phyloP scores from a whole-genome alignment of 108 stramenopile genomes.

The Pinguiococcus pyrenoidosus region DNA sequence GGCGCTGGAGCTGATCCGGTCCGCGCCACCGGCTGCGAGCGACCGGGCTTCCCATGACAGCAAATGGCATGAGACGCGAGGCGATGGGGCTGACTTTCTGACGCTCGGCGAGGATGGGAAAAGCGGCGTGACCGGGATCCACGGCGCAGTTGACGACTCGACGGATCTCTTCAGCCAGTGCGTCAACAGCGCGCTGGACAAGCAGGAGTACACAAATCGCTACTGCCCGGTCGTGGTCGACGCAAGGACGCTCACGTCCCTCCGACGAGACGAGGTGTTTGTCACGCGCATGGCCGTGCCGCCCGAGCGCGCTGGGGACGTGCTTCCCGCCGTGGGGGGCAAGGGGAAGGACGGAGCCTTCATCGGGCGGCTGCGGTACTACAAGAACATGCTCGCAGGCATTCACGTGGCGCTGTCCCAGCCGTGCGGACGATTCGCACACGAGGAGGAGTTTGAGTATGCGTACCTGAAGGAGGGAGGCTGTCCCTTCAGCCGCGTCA shows the following conservation, averaged over 20 bases:
- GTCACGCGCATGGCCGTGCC: slow-evolving; percentile 1
- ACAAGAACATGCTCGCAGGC: slow-evolving; percentile 52
- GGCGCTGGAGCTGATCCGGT: slow-evolving; percentile 22
- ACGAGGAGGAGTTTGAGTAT: slow-evolving; percentile 57
- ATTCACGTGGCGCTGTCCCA: slow-evolving; percentile 38
- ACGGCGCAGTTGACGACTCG: background rate
- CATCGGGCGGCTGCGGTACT: slow-evolving; percentile 23
- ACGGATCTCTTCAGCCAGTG: slow-evolving; percentile 24
- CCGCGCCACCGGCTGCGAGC: background rate
- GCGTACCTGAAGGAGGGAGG: slow-evolving; percentile 29
- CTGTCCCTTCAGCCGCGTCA: slow-evolving; percentile 35
- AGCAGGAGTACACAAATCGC: slow-evolving; percentile 21
- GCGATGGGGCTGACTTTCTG: slow-evolving; percentile 15
- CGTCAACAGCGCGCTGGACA: slow-evolving; percentile 30
- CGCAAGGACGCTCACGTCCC: slow-evolving; percentile 8
- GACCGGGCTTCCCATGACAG: background rate
- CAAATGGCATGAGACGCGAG: slow-evolving; percentile 1
- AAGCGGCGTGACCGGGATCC: background rate
- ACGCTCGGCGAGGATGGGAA: slow-evolving; percentile 5
- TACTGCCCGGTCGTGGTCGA: slow-evolving; percentile 26
- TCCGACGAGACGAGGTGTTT: slow-evolving; percentile 31
- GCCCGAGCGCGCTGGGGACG: too few species aligned
- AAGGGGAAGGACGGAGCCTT: too few species aligned
- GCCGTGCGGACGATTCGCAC: slow-evolving; percentile 47
- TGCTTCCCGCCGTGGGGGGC: too few species aligned